Evolutionary conservation across 805 yeast species (phyloP).

Genomic region (Starmerella etchellsii): DNA sequence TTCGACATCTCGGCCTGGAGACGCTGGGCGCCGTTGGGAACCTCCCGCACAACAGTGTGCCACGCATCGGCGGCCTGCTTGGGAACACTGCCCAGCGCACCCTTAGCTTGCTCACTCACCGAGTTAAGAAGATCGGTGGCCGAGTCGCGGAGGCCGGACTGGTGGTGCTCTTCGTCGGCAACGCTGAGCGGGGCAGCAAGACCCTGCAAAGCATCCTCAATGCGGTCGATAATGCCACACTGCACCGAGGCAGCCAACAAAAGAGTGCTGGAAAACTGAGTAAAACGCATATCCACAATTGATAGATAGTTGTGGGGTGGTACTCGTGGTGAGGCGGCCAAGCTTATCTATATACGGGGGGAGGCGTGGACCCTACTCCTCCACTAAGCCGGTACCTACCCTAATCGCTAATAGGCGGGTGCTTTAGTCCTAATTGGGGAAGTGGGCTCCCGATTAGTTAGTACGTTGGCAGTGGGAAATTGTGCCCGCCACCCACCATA

Average conservation of each 20-base stretch:
- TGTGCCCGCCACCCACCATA: too few relatives aligned
- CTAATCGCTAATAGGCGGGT: too few relatives aligned
- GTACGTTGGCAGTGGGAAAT: too few relatives aligned
- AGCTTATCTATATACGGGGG: too few relatives aligned
- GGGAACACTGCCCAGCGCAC: constrained; percentile 22
- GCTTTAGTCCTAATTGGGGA: too few relatives aligned
- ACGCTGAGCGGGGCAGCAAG: constrained; percentile 4
- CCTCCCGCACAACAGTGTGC: constrained; percentile 23
- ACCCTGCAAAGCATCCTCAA: constrained; percentile 14
- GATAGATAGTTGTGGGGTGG: neutral
- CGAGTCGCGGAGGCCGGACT: constrained; percentile 2
- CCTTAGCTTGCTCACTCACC: constrained; percentile 13
- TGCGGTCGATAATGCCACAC: constrained; percentile 14
- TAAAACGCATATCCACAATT: constrained; percentile 7
- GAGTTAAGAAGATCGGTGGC: constrained; percentile 23
- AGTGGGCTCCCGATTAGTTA: too few relatives aligned
- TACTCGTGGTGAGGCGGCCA: neutral
- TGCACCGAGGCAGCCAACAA: constrained; percentile 15
- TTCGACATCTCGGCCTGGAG: constrained; percentile 19
- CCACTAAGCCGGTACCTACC: too few relatives aligned
- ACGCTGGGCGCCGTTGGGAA: constrained; percentile 22
- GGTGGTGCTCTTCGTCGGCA: constrained; percentile 16
- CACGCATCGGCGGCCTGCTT: constrained; percentile 23
- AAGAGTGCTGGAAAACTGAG: constrained; percentile 7
- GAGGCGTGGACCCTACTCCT: too few relatives aligned